phyloP scores from a whole-genome alignment of 805 yeast species.

The Saccharomyces jurei region DNA sequence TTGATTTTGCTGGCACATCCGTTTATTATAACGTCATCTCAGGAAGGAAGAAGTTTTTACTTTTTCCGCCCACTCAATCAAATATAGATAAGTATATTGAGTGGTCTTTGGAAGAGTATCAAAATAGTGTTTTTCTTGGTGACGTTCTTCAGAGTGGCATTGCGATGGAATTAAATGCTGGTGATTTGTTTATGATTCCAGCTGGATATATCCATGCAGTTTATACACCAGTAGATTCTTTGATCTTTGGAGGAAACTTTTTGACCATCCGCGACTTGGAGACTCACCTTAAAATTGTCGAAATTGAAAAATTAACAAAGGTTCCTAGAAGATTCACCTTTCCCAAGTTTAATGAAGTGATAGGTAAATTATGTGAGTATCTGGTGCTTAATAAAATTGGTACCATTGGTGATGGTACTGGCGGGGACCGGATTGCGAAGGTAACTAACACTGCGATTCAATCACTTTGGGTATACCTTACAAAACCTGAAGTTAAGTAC shows the following conservation, averaged over 20 bases:
- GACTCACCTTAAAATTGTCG: slow-evolving; percentile 53
- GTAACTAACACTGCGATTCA: neutral
- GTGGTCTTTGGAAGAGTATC: slow-evolving; percentile 63
- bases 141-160: slow-evolving; percentile 45
- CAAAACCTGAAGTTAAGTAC: neutral
- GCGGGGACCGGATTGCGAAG: neutral
- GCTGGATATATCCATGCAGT: slow-evolving; percentile 94
- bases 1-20: slow-evolving; percentile 88
- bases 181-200: slow-evolving; percentile 77
- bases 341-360: slow-evolving; percentile 62
- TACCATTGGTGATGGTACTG: neutral
- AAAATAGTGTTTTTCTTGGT: slow-evolving; percentile 57
- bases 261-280: slow-evolving; percentile 55
- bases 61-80: slow-evolving; percentile 65
- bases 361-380: slow-evolving; percentile 25
- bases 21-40: slow-evolving; percentile 76
- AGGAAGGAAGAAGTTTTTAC: slow-evolving; percentile 69
- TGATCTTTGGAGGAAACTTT: slow-evolving; percentile 85
- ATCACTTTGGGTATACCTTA: neutral
- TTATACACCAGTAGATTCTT: slow-evolving; percentile 68
- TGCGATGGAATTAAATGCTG: slow-evolving; percentile 45
- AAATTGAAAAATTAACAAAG: slow-evolving; percentile 56
- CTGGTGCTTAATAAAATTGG: neutral
- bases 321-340: slow-evolving; percentile 73
- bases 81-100: slow-evolving; percentile 54